Evolutionary conservation across 2,329 filamentous ascomycete species (phyloP), one percentile per base, ranked within the genome.

Genomic region (Exophiala dermatitidis): DNA sequence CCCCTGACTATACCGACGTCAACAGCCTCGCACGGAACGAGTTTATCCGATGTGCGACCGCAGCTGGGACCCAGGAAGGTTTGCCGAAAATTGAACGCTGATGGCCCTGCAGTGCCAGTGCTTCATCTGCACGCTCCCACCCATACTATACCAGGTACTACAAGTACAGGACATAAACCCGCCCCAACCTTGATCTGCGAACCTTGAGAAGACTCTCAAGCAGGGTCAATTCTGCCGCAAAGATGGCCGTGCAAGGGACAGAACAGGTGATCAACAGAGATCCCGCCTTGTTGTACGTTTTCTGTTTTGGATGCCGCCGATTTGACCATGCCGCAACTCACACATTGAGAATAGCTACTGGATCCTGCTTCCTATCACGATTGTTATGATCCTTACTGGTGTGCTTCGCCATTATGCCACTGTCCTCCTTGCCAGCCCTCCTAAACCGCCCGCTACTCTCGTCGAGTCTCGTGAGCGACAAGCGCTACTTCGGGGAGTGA

Each of bases 231-330:
- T 19, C 28, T 12, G 6, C 42, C 6, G 10, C 28, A 32, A 50
- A 43, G 31, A 97, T 97, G 91, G 86, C 86, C 65, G 84, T 71
- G 53, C 70, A 93, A 75, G 78, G 86, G 62, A 81, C 86, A 62
- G 85, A 88, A 64, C 93, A 98, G 78, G 93, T 90, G 77, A 96
- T 98, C 81, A 87, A 95, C 76, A 75, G 93, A 81, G 94, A 98
- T 86, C 91, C 93, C 67, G 90, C 95, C 74, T 79, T 98, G 62
- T 95, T 98, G 93, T 97, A 77, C 68, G 88, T 72, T 49, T 43
- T 9, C 31, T 44, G 32, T 30, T 29, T 48, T 51, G 30, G 40
- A n/a, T 30, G 52, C 43, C 51, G 34, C 43, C 51, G 34, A 3
- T 36, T 5, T 19, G 31, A 9, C 31, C 19, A 19, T 19, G 19